Conservation (phyloP, 352 stramenopile species). For the Phytophthora citrophthora region DNA sequence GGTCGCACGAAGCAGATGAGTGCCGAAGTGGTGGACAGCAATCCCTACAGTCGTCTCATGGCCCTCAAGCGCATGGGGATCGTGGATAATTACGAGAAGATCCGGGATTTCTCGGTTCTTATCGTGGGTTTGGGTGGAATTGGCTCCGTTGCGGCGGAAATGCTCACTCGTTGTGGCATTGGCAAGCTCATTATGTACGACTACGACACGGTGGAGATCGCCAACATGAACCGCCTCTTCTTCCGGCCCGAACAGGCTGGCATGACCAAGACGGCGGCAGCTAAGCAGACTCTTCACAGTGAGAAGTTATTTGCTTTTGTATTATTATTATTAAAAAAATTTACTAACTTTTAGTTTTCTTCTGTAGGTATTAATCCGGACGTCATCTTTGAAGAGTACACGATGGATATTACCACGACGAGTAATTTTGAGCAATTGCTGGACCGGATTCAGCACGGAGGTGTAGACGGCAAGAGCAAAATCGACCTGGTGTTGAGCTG, state of each 20-base stretch:
- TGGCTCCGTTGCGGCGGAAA: slow-evolving; percentile 87
- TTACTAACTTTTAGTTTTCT: not conserved
- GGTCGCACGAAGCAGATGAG: slow-evolving; percentile 64
- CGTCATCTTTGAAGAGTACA: slow-evolving; percentile 89
- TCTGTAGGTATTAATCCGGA: slow-evolving; percentile 86
- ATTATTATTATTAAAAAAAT: not conserved
- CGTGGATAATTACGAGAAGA: slow-evolving; percentile 89
- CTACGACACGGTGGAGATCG: slow-evolving; percentile 91
- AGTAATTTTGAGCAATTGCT: slow-evolving; percentile 87
- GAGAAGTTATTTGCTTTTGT: slow-evolving; percentile 7
- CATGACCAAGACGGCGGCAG: slow-evolving; percentile 88
- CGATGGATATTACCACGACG: slow-evolving; percentile 87
- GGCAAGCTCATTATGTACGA: slow-evolving; percentile 92
- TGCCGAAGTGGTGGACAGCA: slow-evolving; percentile 84
- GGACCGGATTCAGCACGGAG: slow-evolving; percentile 75
- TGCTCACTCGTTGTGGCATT: slow-evolving; percentile 90
- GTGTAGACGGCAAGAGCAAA: slow-evolving; percentile 56
- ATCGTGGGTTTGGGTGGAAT: slow-evolving; percentile 89
- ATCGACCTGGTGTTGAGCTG: slow-evolving; percentile 90
- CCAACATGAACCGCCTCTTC: slow-evolving; percentile 94
- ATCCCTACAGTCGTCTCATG: slow-evolving; percentile 91
- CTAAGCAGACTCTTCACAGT: slow-evolving; percentile 88
- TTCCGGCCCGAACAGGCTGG: slow-evolving; percentile 88
- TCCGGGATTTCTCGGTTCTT: slow-evolving; percentile 81
- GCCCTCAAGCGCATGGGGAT: slow-evolving; percentile 92